These are phyloP conservation scores for Fusarium mundagurra DNA, from an alignment of 2,329 filamentous ascomycete species.

Conservation along the genomic window DNA sequence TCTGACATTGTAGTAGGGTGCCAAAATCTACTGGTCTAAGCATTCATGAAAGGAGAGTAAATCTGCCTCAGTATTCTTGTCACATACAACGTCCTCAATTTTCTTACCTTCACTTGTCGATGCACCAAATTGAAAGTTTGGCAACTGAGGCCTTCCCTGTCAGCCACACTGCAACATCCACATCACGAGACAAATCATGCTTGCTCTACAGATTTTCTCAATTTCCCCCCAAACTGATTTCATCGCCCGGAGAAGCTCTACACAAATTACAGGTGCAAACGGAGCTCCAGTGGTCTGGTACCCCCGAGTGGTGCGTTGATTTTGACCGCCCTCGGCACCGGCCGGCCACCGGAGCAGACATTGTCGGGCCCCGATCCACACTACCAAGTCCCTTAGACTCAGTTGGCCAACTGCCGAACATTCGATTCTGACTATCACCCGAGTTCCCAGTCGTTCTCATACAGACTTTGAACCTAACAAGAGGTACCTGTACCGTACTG, in stretches of 20 bases:
- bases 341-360: conserved; percentile 19
- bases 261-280: not conserved
- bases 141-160: not conserved
- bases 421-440: conserved; percentile 44
- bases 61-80: not conserved
- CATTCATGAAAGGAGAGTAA: not conserved
- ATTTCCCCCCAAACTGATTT: not conserved
- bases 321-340: conserved; percentile 29
- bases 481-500: not conserved
- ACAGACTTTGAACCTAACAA: conserved; percentile 35
- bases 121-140: not conserved
- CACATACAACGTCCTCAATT: not conserved
- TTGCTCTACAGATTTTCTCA: not conserved
- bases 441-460: conserved; percentile 38
- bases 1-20: not conserved
- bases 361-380: conserved; percentile 9
- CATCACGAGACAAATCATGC: conserved; percentile 1
- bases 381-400: conserved; percentile 1
- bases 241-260: not conserved
- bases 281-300: conserved; percentile 25
- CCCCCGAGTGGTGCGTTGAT: conserved; percentile 32
- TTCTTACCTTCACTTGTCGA: not conserved
- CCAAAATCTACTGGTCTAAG: not conserved
- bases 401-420: conserved; percentile 42
- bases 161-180: not conserved